Base-by-base conservation (phyloP, 495 filamentous ascomycete genomes). In the Penicillium silybi region DNA sequence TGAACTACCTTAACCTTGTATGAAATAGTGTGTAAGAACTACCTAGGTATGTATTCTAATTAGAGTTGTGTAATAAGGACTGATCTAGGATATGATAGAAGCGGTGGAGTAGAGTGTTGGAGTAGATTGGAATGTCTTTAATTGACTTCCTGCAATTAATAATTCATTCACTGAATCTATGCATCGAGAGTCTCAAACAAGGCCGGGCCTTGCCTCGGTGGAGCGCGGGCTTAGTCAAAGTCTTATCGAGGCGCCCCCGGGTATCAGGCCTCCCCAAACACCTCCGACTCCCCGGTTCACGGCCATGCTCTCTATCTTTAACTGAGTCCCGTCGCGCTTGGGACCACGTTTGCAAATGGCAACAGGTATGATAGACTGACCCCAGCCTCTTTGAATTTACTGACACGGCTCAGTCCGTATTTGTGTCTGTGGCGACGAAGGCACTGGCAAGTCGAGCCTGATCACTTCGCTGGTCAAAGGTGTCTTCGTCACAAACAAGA, bases 371-470 rank as follows among this genome's bases (percentile, higher is more conserved):
- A 40, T 49, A 18, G 20, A 16, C 0, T 54, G 6, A 6, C 6
- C 2, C 13, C 6, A 39, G 27, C 26, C 16, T 26, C 26, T 2
- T 10, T 37, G 9, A 48, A 37, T 52, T 19, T 44, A 40, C 63
- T 60, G 11, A 57, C 47, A 44, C 23, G 5, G 19, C 57, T 54
- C 71, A 85, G 93, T 98, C 44, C 86, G 93, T 49, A 92, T 97
- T 63, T 95, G 90, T 63, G 87, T 98, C 41, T 97, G 92, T 78
- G 93, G 93, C 52, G 93, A 98, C 67, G 92, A 97, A 70, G 87
- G 74, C 25, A 77, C 75, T 39, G 81, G 80, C 51, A 83, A 85
- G 67, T 77, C 72, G 46, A 74, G 72, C 53, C 63, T 80, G 29
- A 76, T 79, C 50, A 77, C 78, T 47, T 75, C 73, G 26, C 77